Conservation (phyloP, 2,329 filamentous ascomycete species). For the Alternaria sp. region DNA sequence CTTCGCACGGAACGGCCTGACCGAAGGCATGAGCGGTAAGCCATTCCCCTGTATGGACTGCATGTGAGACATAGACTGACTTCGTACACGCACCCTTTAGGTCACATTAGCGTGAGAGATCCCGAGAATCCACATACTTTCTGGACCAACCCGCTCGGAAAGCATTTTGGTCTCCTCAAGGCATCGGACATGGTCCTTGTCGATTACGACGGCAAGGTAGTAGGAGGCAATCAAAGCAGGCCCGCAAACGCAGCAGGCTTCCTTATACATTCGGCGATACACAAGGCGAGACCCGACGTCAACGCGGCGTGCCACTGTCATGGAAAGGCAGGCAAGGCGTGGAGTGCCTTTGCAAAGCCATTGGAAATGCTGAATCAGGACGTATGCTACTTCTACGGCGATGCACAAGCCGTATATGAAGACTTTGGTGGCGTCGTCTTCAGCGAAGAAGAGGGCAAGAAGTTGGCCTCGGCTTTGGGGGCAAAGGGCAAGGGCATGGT, state of each 20-base stretch:
- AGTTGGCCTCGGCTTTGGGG: conserved; percentile 71
- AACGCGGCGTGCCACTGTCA: conserved; percentile 76
- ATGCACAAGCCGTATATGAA: conserved; percentile 71
- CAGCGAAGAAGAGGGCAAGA: conserved; percentile 68
- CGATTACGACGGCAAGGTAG: conserved; percentile 68
- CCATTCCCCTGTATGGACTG: background rate
- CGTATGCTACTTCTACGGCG: conserved; percentile 69
- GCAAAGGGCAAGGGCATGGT: conserved; percentile 69
- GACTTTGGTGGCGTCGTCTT: conserved; percentile 72
- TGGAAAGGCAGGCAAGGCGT: conserved; percentile 71
- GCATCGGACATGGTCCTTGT: conserved; percentile 74
- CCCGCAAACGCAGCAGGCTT: conserved; percentile 75
- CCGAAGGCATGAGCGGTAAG: conserved; percentile 67
- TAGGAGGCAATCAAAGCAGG: conserved; percentile 68
- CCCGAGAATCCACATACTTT: conserved; percentile 68
- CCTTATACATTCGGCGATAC: conserved; percentile 73
- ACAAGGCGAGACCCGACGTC: conserved; percentile 71
- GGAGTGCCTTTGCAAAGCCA: conserved; percentile 69
- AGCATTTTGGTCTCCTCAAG: conserved; percentile 71
- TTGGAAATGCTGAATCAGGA: conserved; percentile 78
- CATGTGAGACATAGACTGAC: background rate
- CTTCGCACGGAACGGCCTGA: conserved; percentile 71
- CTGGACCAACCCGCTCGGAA: conserved; percentile 75
- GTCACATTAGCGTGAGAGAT: conserved; percentile 74
- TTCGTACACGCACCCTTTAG: conserved; percentile 35